These are phyloP conservation scores for Cercospora sesami DNA, from an alignment of 2,329 filamentous ascomycete species.

Conservation along the genomic window DNA sequence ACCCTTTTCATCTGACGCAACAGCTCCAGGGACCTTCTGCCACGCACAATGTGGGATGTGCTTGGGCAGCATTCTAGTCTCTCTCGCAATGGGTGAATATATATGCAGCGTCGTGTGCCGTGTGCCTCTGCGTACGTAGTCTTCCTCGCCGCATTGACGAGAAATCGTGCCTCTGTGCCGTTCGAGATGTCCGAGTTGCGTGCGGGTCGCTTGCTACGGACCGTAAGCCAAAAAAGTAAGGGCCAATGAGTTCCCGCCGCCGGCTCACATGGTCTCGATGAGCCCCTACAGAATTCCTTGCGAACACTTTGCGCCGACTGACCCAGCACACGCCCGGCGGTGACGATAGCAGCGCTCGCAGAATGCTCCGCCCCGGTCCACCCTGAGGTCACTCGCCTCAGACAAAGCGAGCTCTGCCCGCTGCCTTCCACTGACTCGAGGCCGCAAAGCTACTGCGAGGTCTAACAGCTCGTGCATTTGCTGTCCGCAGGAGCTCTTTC, in stretches of 20 bases:
- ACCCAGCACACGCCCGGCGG: background rate
- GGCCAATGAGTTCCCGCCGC: background rate
- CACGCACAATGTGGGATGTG: background rate
- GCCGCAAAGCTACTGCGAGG: constrained; percentile 4
- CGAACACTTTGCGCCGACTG: constrained; percentile 6
- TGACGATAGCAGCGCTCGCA: background rate
- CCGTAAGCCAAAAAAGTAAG: background rate
- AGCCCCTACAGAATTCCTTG: constrained; percentile 4
- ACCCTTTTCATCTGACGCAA: background rate
- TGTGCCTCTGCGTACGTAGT: background rate
- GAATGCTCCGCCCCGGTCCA: background rate
- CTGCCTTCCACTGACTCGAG: background rate
- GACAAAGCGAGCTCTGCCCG: background rate
- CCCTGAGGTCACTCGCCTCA: background rate
- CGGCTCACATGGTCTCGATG: background rate
- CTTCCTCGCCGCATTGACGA: background rate
- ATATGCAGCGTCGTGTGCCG: background rate
- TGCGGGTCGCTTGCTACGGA: background rate
- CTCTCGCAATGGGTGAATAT: background rate
- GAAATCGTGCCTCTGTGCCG: background rate
- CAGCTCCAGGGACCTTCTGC: background rate
- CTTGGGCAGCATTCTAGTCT: background rate
- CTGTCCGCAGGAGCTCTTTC: background rate
- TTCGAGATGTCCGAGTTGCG: background rate
- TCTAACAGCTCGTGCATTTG: background rate